These are phyloP conservation scores for Aspergillus homomorphus DNA, from an alignment of 495 filamentous ascomycete species.

Conservation along the genomic window DNA sequence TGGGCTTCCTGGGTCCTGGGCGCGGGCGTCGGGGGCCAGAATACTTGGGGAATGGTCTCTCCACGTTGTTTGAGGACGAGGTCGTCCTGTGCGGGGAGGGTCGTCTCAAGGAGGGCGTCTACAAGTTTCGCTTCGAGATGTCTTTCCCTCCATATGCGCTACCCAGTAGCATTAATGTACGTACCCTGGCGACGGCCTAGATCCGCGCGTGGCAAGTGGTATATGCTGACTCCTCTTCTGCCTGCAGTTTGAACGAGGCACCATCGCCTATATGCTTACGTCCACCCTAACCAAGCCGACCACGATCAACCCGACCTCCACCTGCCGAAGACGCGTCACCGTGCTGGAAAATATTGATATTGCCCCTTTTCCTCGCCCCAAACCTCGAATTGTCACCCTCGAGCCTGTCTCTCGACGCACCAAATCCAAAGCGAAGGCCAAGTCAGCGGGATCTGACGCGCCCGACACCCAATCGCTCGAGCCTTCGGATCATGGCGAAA, in stretches of 20 bases:
- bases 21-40: constrained; percentile 57
- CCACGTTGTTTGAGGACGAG: constrained; percentile 88
- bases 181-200: constrained; percentile 29
- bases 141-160: constrained; percentile 72
- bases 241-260: constrained; percentile 86
- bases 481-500: constrained; percentile 28
- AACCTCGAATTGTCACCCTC: constrained; percentile 73
- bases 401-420: constrained; percentile 63
- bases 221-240: constrained; percentile 15
- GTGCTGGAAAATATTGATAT: constrained; percentile 72
- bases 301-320: constrained; percentile 74
- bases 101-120: constrained; percentile 75
- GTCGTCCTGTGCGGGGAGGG: constrained; percentile 87
- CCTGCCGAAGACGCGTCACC: constrained; percentile 74
- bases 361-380: constrained; percentile 52
- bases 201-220: neutral
- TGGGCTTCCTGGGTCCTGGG: constrained; percentile 48
- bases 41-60: constrained; percentile 78
- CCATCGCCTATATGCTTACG: constrained; percentile 84
- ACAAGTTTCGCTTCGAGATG: constrained; percentile 91
- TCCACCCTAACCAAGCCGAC: constrained; percentile 88
- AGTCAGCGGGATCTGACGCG: constrained; percentile 33
- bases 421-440: constrained; percentile 46
- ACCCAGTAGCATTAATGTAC: constrained; percentile 91
- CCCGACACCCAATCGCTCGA: constrained; percentile 38